These are phyloP conservation scores for Umbelopsis isabellina DNA, from an alignment of 192 early-diverging fungal species.

Conservation along the genomic window DNA sequence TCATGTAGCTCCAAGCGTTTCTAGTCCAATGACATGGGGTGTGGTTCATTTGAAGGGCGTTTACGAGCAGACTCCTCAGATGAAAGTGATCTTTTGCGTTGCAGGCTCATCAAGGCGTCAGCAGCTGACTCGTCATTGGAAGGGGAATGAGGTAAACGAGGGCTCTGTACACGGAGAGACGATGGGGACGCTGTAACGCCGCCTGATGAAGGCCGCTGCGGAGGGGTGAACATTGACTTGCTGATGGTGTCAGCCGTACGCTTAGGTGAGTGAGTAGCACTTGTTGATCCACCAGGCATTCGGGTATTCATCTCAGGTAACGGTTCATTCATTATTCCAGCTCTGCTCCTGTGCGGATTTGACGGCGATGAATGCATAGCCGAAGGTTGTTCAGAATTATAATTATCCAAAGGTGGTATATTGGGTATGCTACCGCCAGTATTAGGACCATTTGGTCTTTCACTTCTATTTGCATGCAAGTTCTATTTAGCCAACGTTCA, in stretches of 20 bases:
- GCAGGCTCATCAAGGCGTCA: slow-evolving; percentile 6
- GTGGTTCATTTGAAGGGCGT: background rate
- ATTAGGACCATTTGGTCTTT: background rate
- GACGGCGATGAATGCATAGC: too few species aligned
- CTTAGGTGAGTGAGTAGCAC: slow-evolving; percentile 3
- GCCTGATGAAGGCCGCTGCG: slow-evolving; percentile 2
- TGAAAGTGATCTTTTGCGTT: slow-evolving; percentile 10
- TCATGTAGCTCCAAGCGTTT: background rate
- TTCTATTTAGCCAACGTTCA: background rate
- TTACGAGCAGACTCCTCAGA: slow-evolving; percentile 7
- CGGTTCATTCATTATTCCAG: background rate
- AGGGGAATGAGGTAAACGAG: slow-evolving; percentile 11
- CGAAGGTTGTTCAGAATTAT: slow-evolving; percentile 1
- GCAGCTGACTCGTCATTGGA: slow-evolving; percentile 15
- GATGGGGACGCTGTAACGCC: slow-evolving; percentile 10
- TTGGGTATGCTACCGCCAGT: slow-evolving; percentile 5
- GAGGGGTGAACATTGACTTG: background rate
- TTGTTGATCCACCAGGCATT: background rate
- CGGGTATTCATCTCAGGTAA: slow-evolving; percentile 16
- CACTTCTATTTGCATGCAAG: background rate
- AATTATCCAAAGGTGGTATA: slow-evolving; percentile 20
- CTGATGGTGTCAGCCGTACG: background rate
- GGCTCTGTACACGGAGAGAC: slow-evolving; percentile 15
- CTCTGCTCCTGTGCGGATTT: background rate
- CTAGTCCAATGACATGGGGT: background rate